A percentile compares a stretch with the other conserved stretches of the same genome.
Conservation (phyloP, 148 eudicot genomes). For the Nepenthes gracilis region DNA sequence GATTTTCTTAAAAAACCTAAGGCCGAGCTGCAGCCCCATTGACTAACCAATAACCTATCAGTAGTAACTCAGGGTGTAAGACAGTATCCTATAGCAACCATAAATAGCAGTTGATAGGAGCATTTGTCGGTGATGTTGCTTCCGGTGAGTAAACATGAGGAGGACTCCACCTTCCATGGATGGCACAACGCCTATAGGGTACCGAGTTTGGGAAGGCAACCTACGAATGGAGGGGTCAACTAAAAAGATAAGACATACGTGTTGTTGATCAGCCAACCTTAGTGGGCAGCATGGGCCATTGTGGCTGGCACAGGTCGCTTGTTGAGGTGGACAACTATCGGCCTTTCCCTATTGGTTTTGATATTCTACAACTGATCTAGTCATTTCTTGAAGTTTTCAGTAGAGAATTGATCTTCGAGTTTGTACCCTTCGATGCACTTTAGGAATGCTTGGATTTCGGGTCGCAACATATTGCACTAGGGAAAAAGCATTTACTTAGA, state of each 20-base stretch:
- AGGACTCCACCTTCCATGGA: slow-evolving; percentile 65
- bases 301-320: slow-evolving; percentile 73
- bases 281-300: slow-evolving; percentile 93
- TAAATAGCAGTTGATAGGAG: slow-evolving; percentile 40
- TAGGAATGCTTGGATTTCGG: slow-evolving; percentile 81
- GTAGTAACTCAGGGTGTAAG: too few relatives aligned
- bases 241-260: slow-evolving; percentile 92
- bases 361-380: slow-evolving; percentile 74
- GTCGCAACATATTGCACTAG: slow-evolving; percentile 66
- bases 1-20: too few relatives aligned
- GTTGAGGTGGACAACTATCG: slow-evolving; percentile 61
- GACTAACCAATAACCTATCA: too few relatives aligned
- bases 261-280: slow-evolving; percentile 87
- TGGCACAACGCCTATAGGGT: slow-evolving; percentile 44
- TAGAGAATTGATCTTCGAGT: slow-evolving; percentile 66
- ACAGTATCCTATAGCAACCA: neutral
- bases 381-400: slow-evolving; percentile 70
- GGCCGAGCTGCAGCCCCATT: too few relatives aligned
- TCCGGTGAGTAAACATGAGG: slow-evolving; percentile 80
- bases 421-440: slow-evolving; percentile 97
- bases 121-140: slow-evolving; percentile 39
- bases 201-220: slow-evolving; percentile 71
- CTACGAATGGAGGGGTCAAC: slow-evolving; percentile 41
- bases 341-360: slow-evolving; percentile 69
- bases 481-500: neutral